phyloP scores from a whole-genome alignment of 75 land plant genomes.

The Picea sitchensis region DNA sequence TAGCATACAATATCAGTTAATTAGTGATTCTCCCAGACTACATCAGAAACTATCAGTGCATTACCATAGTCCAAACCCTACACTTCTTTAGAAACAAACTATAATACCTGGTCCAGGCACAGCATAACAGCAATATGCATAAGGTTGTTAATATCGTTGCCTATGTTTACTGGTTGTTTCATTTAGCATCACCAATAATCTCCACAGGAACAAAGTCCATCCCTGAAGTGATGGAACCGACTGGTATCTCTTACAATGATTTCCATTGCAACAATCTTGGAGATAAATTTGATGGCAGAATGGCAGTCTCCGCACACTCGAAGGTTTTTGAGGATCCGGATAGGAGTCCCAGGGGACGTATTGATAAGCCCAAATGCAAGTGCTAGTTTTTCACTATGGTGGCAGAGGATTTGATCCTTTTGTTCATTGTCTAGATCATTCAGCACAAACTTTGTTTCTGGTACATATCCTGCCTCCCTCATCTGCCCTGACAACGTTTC shows the following conservation, averaged over 20 bases:
- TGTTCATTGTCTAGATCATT: neutral
- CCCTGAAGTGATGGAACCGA: neutral
- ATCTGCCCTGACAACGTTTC: neutral
- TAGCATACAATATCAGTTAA: too few species aligned
- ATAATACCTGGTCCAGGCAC: too few species aligned
- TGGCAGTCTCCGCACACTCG: neutral
- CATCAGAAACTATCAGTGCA: too few species aligned
- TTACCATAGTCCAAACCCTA: too few species aligned
- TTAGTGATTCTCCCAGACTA: too few species aligned
- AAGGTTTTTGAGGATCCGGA: neutral
- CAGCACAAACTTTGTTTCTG: neutral
- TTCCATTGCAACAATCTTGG: neutral
- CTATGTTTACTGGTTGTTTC: too few species aligned
- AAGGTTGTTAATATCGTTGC: too few species aligned
- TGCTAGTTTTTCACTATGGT: neutral
- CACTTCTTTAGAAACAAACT: too few species aligned
- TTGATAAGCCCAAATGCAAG: neutral
- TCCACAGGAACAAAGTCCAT: neutral
- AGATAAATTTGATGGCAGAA: constrained; percentile 3
- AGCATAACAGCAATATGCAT: too few species aligned
- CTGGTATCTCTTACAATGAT: neutral
- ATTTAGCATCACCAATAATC: neutral
- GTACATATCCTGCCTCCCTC: neutral
- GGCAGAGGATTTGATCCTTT: neutral
- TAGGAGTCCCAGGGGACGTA: neutral